Evolutionary conservation across 176 grass and related monocot genomes (phyloP).

Genomic region (Rhipidocladum racemiflorum): DNA sequence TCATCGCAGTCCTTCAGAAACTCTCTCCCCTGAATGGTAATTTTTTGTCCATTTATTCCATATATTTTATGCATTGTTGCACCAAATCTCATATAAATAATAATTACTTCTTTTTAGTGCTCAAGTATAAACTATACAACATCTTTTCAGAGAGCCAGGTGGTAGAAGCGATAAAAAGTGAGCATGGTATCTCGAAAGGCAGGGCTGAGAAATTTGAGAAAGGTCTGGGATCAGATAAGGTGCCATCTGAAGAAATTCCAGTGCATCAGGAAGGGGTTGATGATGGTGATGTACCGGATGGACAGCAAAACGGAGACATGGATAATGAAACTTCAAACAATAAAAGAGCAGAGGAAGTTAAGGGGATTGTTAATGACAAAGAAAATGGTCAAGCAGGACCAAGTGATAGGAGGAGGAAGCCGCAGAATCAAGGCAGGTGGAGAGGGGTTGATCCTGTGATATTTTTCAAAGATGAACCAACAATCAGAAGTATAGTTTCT

Average conservation of each 20-base stretch:
- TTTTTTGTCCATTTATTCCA: slow-evolving; percentile 5
- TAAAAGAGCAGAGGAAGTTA: slow-evolving; percentile 34
- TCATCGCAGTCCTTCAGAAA: slow-evolving; percentile 91
- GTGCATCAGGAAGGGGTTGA: slow-evolving; percentile 27
- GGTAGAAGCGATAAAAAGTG: slow-evolving; percentile 41
- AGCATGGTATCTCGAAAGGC: slow-evolving; percentile 16
- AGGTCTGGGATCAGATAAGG: slow-evolving; percentile 21
- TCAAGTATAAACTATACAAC: neutral
- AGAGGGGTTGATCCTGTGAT: slow-evolving; percentile 93
- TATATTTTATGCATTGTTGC: slow-evolving; percentile 7
- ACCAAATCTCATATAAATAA: neutral
- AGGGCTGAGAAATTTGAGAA: slow-evolving; percentile 28
- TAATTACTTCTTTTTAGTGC: neutral
- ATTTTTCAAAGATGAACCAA: slow-evolving; percentile 79
- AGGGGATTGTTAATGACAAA: slow-evolving; percentile 34
- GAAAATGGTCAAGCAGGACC: slow-evolving; percentile 50
- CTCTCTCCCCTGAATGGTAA: slow-evolving; percentile 57
- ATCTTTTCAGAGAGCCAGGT: slow-evolving; percentile 49
- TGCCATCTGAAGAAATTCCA: slow-evolving; percentile 41
- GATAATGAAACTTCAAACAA: slow-evolving; percentile 32
- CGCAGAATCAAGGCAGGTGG: slow-evolving; percentile 70
- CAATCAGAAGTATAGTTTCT: slow-evolving; percentile 69
- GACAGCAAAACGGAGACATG: slow-evolving; percentile 32
- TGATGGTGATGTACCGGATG: slow-evolving; percentile 32
- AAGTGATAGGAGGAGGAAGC: slow-evolving; percentile 35